phyloP scores from a whole-genome alignment of 108 stramenopile genomes.

The Pseudonitzschia multiseries region DNA sequence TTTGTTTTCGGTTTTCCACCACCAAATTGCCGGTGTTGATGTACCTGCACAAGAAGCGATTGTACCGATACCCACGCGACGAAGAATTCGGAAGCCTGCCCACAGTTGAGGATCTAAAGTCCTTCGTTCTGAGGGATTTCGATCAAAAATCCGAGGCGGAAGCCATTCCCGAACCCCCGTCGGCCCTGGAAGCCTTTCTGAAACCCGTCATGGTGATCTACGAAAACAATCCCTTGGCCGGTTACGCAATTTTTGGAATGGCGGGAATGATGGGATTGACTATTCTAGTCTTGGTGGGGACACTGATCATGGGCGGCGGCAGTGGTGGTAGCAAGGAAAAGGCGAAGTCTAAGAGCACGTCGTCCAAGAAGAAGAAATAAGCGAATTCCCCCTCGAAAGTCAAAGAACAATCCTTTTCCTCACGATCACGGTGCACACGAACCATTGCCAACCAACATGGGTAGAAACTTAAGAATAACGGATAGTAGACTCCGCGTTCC shows the following conservation, averaged over 20 bases:
- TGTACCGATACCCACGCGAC: slow-evolving; percentile 43
- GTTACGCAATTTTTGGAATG: slow-evolving; percentile 19
- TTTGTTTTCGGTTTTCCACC: slow-evolving; percentile 51
- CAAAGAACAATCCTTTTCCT: too few relatives aligned
- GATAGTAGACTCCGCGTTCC: too few relatives aligned
- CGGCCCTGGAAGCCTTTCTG: slow-evolving; percentile 14
- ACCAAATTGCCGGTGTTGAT: slow-evolving; percentile 46
- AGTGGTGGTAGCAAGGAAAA: neutral
- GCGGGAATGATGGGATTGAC: slow-evolving; percentile 20
- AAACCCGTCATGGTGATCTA: slow-evolving; percentile 10
- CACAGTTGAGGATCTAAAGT: slow-evolving; percentile 19
- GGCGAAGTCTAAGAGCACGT: slow-evolving; percentile 4
- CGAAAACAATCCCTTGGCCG: slow-evolving; percentile 7
- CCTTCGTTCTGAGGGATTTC: slow-evolving; percentile 28
- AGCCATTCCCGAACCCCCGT: slow-evolving; percentile 28
- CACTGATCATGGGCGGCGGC: slow-evolving; percentile 1
- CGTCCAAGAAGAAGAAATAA: slow-evolving; percentile 23
- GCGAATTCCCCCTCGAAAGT: too few relatives aligned
- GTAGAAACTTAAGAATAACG: too few relatives aligned
- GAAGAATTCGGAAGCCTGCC: slow-evolving; percentile 1
- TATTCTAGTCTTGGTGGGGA: slow-evolving; percentile 18
- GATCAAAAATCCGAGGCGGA: neutral
- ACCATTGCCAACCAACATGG: too few relatives aligned
- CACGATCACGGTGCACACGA: too few relatives aligned
- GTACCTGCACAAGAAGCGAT: slow-evolving; percentile 55